Conservation (phyloP, 106 monocot species). For the Acanthochlamys bracteata region DNA sequence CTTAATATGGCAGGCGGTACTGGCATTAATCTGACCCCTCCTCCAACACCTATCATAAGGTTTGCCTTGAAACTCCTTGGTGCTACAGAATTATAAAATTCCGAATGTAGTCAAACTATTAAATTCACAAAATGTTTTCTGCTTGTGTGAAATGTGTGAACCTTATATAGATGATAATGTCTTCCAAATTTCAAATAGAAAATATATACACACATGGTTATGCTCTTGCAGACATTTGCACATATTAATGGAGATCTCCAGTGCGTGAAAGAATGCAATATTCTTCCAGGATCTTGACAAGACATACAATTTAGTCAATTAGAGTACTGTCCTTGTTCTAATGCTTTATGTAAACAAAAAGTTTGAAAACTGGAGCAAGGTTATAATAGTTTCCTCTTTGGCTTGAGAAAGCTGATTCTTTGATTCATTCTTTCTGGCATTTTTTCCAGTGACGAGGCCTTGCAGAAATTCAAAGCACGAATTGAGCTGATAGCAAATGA, state of each 20-base stretch:
- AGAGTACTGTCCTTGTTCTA: no score
- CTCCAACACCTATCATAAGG: slow-evolving; percentile 73
- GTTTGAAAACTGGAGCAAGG: no score
- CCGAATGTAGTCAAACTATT: not conserved
- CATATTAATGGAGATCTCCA: no score
- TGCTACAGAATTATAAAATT: not conserved
- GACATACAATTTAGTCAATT: no score
- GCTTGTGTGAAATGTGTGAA: not conserved
- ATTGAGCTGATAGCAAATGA: slow-evolving; percentile 70
- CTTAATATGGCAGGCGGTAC: slow-evolving; percentile 54
- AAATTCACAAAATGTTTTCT: not conserved
- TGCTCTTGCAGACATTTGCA: no score
- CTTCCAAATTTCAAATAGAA: not conserved
- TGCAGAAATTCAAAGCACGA: slow-evolving; percentile 55
- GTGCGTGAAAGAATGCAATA: no score
- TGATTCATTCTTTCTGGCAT: not conserved
- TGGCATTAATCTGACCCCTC: slow-evolving; percentile 92
- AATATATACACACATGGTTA: no score
- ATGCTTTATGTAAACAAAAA: no score
- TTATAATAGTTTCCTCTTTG: no score
- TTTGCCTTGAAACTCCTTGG: slow-evolving; percentile 14
- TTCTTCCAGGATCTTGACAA: no score
- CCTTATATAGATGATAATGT: not conserved
- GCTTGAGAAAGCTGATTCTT: no score
- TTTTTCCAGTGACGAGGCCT: slow-evolving; percentile 46